Evolutionary conservation across 2,329 filamentous ascomycete genomes (phyloP), one percentile per base, ranked within the genome.

Genomic region (Emergomyces africanus): DNA sequence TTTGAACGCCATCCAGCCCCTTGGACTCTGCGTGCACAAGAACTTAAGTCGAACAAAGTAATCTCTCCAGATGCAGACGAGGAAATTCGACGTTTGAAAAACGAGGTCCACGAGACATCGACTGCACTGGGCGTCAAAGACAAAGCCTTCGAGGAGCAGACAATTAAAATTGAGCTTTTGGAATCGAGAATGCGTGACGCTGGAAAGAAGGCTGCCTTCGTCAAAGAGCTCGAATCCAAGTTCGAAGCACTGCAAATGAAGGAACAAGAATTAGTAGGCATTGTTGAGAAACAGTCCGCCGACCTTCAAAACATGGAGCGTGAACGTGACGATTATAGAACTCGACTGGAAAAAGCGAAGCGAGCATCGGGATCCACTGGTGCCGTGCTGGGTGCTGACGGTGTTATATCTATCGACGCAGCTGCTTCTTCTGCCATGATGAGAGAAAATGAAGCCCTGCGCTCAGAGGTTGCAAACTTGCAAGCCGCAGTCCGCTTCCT

Each of bases 161-260:
- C 86, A n/a, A 87, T 96, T 65, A 91, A 94, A 72, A 95, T 96
- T 65, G 92, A 96, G 73, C 89, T 94, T 46, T 83, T 97, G 42
- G 89, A 95, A 71, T 88, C 89, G 8, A 82, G 89, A 60, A 91
- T 94, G 85, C 84, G 86, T 60, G 90, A 95, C 68, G 88, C 89
- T 5, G 84, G 85, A 64, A 84, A 87, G 69, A 91, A 92, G 73
- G 83, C 88, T 15, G 83, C 71, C 2, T 69, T 72, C 61, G 72
- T 74, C 23, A 76, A 76, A 62, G 74, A 76, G 6, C 69, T 77
- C 35, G 74, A 77, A 63, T 61, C 66, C 15, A 72, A 74, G 60
- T 68, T 77, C 48, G 72, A 76, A 60, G 66, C 69, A n/a, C 63
- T 74, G 49, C 71, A 72, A 58, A 59, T 65, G 14, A 71, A 71